Conservation (phyloP, 176 grass and related monocot species). For the Lolium perenne region DNA sequence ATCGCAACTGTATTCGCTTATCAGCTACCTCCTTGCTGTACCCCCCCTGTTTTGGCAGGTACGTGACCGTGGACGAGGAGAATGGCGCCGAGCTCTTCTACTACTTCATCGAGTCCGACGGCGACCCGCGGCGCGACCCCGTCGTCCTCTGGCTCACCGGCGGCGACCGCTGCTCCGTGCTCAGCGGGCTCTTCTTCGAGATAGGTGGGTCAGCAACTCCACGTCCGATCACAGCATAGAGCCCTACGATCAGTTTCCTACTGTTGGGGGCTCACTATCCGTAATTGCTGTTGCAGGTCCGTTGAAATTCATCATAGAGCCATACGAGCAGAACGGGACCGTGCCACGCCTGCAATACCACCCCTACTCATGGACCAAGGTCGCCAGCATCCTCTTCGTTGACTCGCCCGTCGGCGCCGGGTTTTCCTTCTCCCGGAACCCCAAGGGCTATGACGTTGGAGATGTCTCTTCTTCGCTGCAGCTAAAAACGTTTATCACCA, state of each 20-base stretch:
- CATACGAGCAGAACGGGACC: background rate
- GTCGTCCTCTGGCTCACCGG: slow-evolving; percentile 44
- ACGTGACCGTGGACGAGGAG: slow-evolving; percentile 46
- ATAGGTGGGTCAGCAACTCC: slow-evolving; percentile 6
- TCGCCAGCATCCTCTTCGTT: slow-evolving; percentile 8
- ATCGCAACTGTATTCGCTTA: background rate
- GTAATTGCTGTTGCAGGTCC: background rate
- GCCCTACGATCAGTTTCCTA: no score
- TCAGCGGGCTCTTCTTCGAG: slow-evolving; percentile 36
- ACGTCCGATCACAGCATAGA: background rate
- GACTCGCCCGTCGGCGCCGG: slow-evolving; percentile 25
- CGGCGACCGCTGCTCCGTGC: slow-evolving; percentile 36
- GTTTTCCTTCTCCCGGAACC: slow-evolving; percentile 16
- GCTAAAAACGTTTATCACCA: background rate
- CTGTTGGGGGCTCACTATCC: no score
- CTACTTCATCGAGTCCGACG: slow-evolving; percentile 52
- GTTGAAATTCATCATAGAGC: background rate
- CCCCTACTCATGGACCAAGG: slow-evolving; percentile 8
- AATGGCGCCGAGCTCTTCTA: slow-evolving; percentile 45
- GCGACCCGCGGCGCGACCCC: slow-evolving; percentile 9
- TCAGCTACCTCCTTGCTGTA: background rate
- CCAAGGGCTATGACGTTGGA: background rate
- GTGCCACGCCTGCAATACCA: background rate
- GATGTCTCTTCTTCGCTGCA: slow-evolving; percentile 11
- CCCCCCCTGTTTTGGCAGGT: background rate